These are phyloP conservation scores for Claviceps sp. DNA, from an alignment of 2,329 filamentous ascomycete species.

Conservation along the genomic window DNA sequence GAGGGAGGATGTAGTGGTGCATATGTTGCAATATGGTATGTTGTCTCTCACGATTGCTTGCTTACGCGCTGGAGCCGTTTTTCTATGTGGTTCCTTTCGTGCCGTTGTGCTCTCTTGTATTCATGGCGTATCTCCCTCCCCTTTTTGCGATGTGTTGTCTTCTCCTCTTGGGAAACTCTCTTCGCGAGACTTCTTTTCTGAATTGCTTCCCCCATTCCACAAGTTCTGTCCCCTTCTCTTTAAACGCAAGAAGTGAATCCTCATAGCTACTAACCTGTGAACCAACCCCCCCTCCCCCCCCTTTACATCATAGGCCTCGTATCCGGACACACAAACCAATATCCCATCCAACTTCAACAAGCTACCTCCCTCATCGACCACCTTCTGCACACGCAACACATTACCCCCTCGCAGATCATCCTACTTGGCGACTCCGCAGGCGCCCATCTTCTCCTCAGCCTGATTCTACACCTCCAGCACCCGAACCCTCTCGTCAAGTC, in stretches of 20 bases:
- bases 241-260: no score
- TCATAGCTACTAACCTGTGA: neutral
- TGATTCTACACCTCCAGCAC: slow-evolving; percentile 1
- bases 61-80: no score
- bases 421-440: slow-evolving; percentile 5
- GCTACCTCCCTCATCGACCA: slow-evolving; percentile 1
- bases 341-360: slow-evolving; percentile 4
- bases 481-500: slow-evolving; percentile 1
- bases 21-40: slow-evolving; percentile 3
- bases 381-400: neutral
- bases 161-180: no score
- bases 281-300: no score
- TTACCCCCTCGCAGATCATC: slow-evolving; percentile 1
- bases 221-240: no score
- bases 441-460: slow-evolving; percentile 2
- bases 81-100: no score
- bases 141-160: no score
- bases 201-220: neutral
- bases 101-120: no score
- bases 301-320: neutral
- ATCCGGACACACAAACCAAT: neutral
- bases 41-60: neutral
- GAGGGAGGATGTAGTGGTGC: neutral
- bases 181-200: neutral
- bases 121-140: no score